A percentile compares a stretch with the other conserved stretches of the same genome.
Conservation (phyloP, 2,329 filamentous ascomycete genomes). For the Ophiobolus disseminans region DNA sequence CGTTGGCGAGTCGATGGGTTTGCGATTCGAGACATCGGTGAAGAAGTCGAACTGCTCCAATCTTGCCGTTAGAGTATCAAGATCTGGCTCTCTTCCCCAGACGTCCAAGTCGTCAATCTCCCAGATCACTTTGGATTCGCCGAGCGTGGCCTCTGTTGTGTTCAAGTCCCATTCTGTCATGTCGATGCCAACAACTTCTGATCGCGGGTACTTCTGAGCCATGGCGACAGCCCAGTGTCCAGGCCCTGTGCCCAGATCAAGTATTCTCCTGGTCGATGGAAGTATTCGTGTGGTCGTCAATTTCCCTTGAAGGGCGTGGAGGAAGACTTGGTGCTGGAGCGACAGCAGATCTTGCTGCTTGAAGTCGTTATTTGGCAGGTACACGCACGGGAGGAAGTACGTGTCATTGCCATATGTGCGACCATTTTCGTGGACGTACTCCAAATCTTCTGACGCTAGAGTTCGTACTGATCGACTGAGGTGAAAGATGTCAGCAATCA, state of each 20-base stretch:
- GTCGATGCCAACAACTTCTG: constrained; percentile 59
- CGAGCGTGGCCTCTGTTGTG: constrained; percentile 51
- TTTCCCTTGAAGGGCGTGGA: constrained; percentile 49
- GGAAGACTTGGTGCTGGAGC: constrained; percentile 68
- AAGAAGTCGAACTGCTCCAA: constrained; percentile 35
- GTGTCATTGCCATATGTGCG: constrained; percentile 67
- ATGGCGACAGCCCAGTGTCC: constrained; percentile 60
- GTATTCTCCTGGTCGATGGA: constrained; percentile 35
- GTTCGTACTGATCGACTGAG: constrained; percentile 46
- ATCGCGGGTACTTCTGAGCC: constrained; percentile 52
- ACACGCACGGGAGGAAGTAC: constrained; percentile 68
- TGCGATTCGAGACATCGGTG: constrained; percentile 28
- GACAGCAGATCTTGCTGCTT: constrained; percentile 68
- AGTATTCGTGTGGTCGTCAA: constrained; percentile 45
- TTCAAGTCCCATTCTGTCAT: constrained; percentile 59
- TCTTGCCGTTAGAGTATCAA: constrained; percentile 33
- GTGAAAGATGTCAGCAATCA: constrained; percentile 9
- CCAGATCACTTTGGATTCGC: constrained; percentile 39
- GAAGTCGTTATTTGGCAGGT: constrained; percentile 55
- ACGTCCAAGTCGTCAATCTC: constrained; percentile 49
- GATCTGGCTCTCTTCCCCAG: constrained; percentile 36
- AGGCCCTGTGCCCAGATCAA: constrained; percentile 57
- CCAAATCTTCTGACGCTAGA: constrained; percentile 57
- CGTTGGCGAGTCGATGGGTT: constrained; percentile 23
- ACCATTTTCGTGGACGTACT: constrained; percentile 66